Base-by-base conservation (phyloP, 176 grass and related monocot species). In the Ampelocalamus luodianensis region DNA sequence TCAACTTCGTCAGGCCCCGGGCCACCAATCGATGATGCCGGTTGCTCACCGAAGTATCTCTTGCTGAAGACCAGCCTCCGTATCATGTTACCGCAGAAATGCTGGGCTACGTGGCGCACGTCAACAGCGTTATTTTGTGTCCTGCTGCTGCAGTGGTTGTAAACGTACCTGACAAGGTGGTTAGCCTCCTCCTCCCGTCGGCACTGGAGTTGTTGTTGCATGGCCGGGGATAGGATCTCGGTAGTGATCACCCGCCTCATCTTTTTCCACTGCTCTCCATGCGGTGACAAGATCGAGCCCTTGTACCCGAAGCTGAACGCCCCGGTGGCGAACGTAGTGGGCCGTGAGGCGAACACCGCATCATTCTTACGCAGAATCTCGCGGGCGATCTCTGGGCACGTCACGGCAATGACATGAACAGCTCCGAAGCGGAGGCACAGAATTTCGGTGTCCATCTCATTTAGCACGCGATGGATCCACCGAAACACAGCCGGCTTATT, bases 201-300 rank as follows among this genome's bases (percentile, higher is more conserved):
- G 16, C 18, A 17, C 12, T 65, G 20, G 8, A 81, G 37, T 12
- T 2, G 44, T 12, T 18, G 43, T 15, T 84, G 62, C 56, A 73
- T 20, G 3, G 72, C 6, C 0, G 72, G 53, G 8, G 39, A 68
- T 0, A 89, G 12, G 8, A 86, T 20, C 8, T 86, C 78, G 0
- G 63, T 79, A 6, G 65, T 48, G 10, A 89, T 10, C 11, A 92
- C 22, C 22, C 78, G 42, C 55, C 55, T 85, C 90, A 92, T 83
- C 73, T 88, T 92, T 50, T 54, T 88, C 90, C 86, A 92, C 68
- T 83, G 86, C 38, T 82, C 72, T 0, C 83, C 90, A n/a, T n/a
- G 36, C 15, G 82, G 55, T 2, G 77, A 32, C 2, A 92, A 4
- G 60, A 1, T 20, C 3, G 65, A 6, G 5, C 20, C 3, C 8